Evolutionary conservation across 176 grass and related monocot genomes (phyloP).

Genomic region (Avena insularis): DNA sequence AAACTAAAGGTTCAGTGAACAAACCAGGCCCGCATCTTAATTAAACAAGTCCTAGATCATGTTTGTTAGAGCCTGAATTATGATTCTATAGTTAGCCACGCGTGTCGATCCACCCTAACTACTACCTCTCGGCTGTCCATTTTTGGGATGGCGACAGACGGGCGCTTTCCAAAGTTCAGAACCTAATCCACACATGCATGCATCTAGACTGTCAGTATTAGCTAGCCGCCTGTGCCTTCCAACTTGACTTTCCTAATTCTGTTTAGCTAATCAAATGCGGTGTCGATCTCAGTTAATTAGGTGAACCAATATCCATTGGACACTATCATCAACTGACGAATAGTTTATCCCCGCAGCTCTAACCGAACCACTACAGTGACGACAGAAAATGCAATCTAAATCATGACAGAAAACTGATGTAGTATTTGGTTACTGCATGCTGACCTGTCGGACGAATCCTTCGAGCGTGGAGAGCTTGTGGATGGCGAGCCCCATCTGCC

Average conservation of each 20-base stretch:
- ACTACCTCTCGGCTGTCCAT: background rate
- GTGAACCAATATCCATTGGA: constrained; percentile 42
- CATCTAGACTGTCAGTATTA: constrained; percentile 15
- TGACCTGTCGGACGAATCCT: constrained; percentile 79
- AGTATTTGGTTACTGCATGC: too few species aligned
- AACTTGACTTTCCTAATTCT: background rate
- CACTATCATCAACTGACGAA: constrained; percentile 35
- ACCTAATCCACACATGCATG: constrained; percentile 50
- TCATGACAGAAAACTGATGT: too few species aligned
- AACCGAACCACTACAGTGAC: constrained; percentile 53
- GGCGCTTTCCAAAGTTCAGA: constrained; percentile 16
- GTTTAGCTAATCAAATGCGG: constrained; percentile 24
- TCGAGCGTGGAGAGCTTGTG: constrained; percentile 87
- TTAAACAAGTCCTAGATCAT: constrained; percentile 27
- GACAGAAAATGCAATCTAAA: constrained; percentile 4
- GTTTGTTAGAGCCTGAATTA: background rate
- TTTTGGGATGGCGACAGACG: constrained; percentile 54
- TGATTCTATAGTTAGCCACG: background rate
- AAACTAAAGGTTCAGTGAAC: constrained; percentile 9
- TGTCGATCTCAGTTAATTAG: constrained; percentile 51
- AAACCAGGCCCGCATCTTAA: background rate
- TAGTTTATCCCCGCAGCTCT: background rate
- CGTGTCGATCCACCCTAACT: background rate
- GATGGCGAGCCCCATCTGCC: constrained; percentile 81
- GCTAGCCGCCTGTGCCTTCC: constrained; percentile 9